These are phyloP conservation scores for Cystofilobasidium macerans DNA, from an alignment of 768 basidiomycete species.

Conservation along the genomic window DNA sequence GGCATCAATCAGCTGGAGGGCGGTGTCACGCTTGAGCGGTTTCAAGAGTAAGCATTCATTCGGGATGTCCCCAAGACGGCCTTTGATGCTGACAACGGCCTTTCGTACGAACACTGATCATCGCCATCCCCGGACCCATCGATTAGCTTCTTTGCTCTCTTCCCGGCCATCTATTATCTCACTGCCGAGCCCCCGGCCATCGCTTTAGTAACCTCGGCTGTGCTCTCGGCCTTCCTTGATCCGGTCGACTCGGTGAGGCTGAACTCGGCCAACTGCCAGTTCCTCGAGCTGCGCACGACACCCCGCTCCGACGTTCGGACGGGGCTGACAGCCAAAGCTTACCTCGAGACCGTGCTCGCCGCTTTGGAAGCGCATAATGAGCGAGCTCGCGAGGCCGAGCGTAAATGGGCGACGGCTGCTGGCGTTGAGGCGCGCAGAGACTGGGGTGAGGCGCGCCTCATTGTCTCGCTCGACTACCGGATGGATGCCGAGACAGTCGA, in stretches of 20 bases:
- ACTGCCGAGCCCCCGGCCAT: constrained; percentile 54
- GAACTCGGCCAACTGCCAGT: constrained; percentile 46
- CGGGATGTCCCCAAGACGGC: neutral
- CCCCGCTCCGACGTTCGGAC: constrained; percentile 47
- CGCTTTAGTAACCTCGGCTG: constrained; percentile 50
- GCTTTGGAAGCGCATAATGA: constrained; percentile 52
- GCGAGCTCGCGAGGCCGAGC: constrained; percentile 42
- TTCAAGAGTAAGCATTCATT: constrained; percentile 42
- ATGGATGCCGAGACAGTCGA: constrained; percentile 48
- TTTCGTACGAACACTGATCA: too few species aligned
- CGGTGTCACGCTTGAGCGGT: constrained; percentile 44
- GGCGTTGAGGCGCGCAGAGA: neutral
- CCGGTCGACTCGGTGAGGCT: neutral
- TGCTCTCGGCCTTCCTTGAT: constrained; percentile 53
- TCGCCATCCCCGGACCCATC: too few species aligned
- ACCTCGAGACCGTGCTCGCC: constrained; percentile 55
- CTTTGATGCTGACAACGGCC: neutral
- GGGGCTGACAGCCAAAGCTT: constrained; percentile 51
- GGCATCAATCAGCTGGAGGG: constrained; percentile 43
- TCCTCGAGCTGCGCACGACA: constrained; percentile 74
- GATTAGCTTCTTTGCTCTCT: constrained; percentile 53
- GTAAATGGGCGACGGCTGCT: neutral
- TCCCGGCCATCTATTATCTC: constrained; percentile 67
- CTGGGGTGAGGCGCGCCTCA: constrained; percentile 36
- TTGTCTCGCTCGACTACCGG: constrained; percentile 63